phyloP scores from a whole-genome alignment of 805 yeast genomes.

The Candida takata region DNA sequence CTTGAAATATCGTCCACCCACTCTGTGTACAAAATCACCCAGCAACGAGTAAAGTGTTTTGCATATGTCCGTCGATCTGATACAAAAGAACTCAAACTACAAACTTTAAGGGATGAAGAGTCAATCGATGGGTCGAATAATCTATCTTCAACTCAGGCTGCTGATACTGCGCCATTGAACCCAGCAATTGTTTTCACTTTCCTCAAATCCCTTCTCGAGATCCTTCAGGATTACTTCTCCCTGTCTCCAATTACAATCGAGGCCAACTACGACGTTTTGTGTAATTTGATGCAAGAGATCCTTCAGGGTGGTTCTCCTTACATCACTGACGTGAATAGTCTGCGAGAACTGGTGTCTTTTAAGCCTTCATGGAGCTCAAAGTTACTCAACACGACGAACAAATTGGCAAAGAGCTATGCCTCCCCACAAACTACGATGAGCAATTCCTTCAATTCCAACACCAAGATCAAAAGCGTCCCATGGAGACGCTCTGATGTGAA shows the following conservation, averaged over 20 bases:
- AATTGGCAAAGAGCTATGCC: constrained; percentile 20
- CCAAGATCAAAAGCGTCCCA: constrained; percentile 37
- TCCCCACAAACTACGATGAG: constrained; percentile 6
- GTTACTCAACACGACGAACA: constrained; percentile 31
- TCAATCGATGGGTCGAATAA: constrained; percentile 1
- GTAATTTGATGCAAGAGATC: constrained; percentile 68
- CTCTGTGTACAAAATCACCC: constrained; percentile 11
- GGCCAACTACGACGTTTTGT: constrained; percentile 63
- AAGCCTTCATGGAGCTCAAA: constrained; percentile 27
- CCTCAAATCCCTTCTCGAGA: constrained; percentile 40
- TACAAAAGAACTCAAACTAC: constrained; percentile 9
- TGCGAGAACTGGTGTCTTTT: constrained; percentile 63
- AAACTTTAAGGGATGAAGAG: constrained; percentile 9
- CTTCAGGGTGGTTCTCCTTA: constrained; percentile 72
- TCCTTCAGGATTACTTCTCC: constrained; percentile 56
- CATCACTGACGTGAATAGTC: constrained; percentile 60
- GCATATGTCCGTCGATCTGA: constrained; percentile 14
- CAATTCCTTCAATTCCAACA: constrained; percentile 18
- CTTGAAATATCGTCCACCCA: constrained; percentile 16
- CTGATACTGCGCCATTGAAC: constrained; percentile 23
- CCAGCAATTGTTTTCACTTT: constrained; percentile 53
- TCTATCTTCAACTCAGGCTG: constrained; percentile 5
- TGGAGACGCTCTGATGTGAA: constrained; percentile 76
- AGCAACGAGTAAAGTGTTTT: constrained; percentile 12
- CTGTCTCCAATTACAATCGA: constrained; percentile 53